These are phyloP conservation scores for Melastoma malabathricum DNA, from an alignment of 345 rosid genomes.

Conservation along the genomic window DNA sequence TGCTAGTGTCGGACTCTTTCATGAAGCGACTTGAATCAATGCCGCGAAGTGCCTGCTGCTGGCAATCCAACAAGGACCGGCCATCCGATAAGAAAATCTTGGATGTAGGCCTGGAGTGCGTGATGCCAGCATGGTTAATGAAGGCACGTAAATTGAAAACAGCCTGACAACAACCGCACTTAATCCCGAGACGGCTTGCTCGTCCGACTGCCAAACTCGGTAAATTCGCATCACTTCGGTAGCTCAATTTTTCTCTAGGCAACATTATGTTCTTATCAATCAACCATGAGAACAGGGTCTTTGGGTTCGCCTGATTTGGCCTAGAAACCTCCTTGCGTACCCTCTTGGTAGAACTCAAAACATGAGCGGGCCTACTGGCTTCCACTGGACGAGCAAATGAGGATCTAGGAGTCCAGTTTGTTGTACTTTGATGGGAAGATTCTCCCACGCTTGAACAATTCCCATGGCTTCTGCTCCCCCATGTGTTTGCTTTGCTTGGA, in stretches of 20 bases:
- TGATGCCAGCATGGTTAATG: conserved; percentile 39
- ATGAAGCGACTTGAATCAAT: conserved; percentile 4
- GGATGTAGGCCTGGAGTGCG: conserved; percentile 29
- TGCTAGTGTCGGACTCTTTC: conserved; percentile 10
- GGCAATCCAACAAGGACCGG: conserved; percentile 49
- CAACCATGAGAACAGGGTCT: conserved; percentile 58
- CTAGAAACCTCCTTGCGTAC: conserved; percentile 23
- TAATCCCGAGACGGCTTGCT: conserved; percentile 51
- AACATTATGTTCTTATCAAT: conserved; percentile 45
- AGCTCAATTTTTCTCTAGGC: conserved; percentile 48
- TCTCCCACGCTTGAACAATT: too few relatives aligned
- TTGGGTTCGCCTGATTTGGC: conserved; percentile 27
- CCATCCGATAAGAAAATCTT: conserved; percentile 60
- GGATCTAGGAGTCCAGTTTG: background rate
- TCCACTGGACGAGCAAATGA: conserved; percentile 4
- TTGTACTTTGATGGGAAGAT: too few relatives aligned
- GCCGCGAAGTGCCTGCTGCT: conserved; percentile 4
- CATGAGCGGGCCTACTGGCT: conserved; percentile 7
- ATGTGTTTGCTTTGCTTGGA: too few relatives aligned
- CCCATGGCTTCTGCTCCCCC: too few relatives aligned
- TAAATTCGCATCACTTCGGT: conserved; percentile 13
- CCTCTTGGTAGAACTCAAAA: conserved; percentile 37
- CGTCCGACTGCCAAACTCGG: conserved; percentile 33
- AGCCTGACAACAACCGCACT: conserved; percentile 52
- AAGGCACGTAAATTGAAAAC: conserved; percentile 36